Evolutionary conservation across 805 yeast genomes (phyloP), one percentile per base, ranked within the genome.

Genomic region (Suhomyces vadensis): DNA sequence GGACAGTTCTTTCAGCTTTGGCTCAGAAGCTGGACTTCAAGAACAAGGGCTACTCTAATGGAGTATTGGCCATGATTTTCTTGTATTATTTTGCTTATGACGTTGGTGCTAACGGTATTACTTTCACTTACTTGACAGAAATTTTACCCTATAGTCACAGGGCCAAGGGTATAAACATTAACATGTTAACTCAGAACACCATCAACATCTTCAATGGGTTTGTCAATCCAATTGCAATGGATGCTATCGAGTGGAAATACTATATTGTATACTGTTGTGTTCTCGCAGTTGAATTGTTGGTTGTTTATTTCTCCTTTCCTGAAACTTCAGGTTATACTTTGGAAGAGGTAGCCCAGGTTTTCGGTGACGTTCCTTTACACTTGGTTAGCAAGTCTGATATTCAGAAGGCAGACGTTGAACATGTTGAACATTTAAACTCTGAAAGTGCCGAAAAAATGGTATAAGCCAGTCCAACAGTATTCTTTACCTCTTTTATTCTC

Each of bases 1-100:
- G 77, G 73, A 77, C 81, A 5, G 45, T 45, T 11, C 50, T 55
- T 35, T 75, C 82, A 16, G 81, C 81, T 1, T 51, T 68, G 31
- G 73, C 71, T 56, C 73, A 67, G 48, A 55, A 74, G 53, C 57
- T 68, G 35, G 49, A 69, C 51, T 73, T 70, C 52, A 56, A 63
- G 43, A 64, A 75, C 45, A 71, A 71, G 48, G 14, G 60, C 4
- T 56, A 69, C 24, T 75, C 74, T 39, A 63, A 64, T 43, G 81
- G 77, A 47, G 78, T 75, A 20, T 65, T 70, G 54, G 77, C 77
- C 6, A 72, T 78, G 75, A 73, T 78, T 40, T 77, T 75, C 68
- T 53, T 76, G 26, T 74, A 64, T 69, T 65, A 68, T 57, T 52
- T 59, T 41, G 62, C 65, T 31, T 76, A 74, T 59, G 64, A 72